Evolutionary conservation across 805 yeast species (phyloP).

Genomic region (Yarrowia divulgata): DNA sequence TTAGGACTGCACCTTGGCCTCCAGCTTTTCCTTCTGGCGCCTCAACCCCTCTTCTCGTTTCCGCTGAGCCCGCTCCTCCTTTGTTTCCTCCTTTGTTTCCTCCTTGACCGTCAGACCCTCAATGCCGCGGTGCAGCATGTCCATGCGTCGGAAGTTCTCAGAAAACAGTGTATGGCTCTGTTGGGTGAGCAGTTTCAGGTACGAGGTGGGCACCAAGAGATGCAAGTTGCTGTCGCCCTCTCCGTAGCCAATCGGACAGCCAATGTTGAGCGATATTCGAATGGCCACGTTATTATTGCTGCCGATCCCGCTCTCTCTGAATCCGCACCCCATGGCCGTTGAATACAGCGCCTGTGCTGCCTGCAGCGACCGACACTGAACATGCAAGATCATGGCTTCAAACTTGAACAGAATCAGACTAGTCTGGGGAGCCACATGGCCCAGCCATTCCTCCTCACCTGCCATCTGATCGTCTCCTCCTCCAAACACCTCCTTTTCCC

Average conservation of each 20-base stretch:
- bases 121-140: slow-evolving; percentile 50
- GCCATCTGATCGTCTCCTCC: neutral
- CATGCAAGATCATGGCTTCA: slow-evolving; percentile 86
- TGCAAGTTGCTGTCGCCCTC: slow-evolving; percentile 39
- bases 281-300: slow-evolving; percentile 78
- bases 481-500: slow-evolving; percentile 41
- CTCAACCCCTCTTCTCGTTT: slow-evolving; percentile 44
- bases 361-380: slow-evolving; percentile 69
- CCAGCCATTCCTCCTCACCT: slow-evolving; percentile 3
- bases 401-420: slow-evolving; percentile 76
- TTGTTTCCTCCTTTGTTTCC: slow-evolving; percentile 41
- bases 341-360: slow-evolving; percentile 69
- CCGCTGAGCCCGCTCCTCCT: slow-evolving; percentile 44
- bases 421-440: slow-evolving; percentile 53
- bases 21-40: slow-evolving; percentile 11
- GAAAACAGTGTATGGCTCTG: slow-evolving; percentile 68
- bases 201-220: slow-evolving; percentile 60
- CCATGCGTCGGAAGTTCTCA: slow-evolving; percentile 68
- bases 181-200: slow-evolving; percentile 60
- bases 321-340: slow-evolving; percentile 83
- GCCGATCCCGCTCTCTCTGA: slow-evolving; percentile 87
- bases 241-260: slow-evolving; percentile 73
- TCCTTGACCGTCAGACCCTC: neutral
- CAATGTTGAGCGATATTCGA: slow-evolving; percentile 74
- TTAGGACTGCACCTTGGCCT: too few species aligned